Conservation (phyloP, 75 land plant species). For the Pinus taeda region DNA sequence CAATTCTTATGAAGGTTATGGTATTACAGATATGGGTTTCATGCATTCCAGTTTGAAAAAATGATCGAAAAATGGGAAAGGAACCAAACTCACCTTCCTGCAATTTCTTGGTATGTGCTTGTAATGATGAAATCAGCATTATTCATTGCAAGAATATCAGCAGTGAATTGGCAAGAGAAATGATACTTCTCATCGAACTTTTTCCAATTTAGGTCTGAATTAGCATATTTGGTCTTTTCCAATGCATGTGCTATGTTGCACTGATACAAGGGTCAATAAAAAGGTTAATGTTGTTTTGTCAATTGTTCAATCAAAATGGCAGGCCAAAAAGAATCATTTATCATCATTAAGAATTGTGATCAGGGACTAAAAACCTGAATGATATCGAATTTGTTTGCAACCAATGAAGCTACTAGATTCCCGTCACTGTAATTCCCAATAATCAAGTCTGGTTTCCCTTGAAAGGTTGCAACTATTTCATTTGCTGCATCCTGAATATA, state of each 20-base stretch:
- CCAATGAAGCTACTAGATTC: constrained; percentile 62
- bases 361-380: constrained; percentile 43
- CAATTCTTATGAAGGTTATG: no score
- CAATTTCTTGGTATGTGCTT: constrained; percentile 70
- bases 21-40: no score
- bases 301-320: neutral
- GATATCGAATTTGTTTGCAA: constrained; percentile 48
- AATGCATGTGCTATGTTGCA: constrained; percentile 68
- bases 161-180: constrained; percentile 73
- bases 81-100: constrained; percentile 45
- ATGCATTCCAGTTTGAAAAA: no score
- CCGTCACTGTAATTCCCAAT: constrained; percentile 83
- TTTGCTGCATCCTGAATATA: constrained; percentile 51
- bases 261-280: constrained; percentile 15
- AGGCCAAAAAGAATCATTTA: neutral
- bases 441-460: constrained; percentile 61
- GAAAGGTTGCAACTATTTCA: constrained; percentile 47
- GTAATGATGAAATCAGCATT: constrained; percentile 71
- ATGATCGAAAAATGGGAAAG: neutral
- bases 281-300: neutral
- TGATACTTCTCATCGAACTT: constrained; percentile 59
- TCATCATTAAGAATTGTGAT: neutral
- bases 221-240: constrained; percentile 74
- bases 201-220: constrained; percentile 62
- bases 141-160: constrained; percentile 71